phyloP scores from a whole-genome alignment of 805 yeast genomes.

The Ogataea kodamae region DNA sequence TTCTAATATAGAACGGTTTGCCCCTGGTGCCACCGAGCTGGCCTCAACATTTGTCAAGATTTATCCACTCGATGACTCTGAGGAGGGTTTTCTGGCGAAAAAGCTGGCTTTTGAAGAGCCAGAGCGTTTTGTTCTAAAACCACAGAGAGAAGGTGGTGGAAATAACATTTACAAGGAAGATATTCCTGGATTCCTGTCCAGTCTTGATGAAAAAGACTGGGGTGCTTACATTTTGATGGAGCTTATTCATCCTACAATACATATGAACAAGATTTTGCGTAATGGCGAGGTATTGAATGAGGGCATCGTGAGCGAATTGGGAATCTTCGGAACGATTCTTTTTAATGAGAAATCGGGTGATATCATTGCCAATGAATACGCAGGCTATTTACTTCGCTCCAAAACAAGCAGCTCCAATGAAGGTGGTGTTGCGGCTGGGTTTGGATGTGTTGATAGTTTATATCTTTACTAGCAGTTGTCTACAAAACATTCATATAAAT shows the following conservation, averaged over 20 bases:
- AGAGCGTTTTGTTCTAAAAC: slow-evolving; percentile 78
- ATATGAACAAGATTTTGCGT: slow-evolving; percentile 67
- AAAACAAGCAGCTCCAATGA: slow-evolving; percentile 86
- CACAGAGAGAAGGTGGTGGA: slow-evolving; percentile 99
- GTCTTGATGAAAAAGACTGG: slow-evolving; percentile 70
- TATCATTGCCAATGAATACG: slow-evolving; percentile 57
- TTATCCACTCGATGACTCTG: slow-evolving; percentile 76
- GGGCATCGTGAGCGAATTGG: slow-evolving; percentile 84
- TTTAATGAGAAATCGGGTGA: slow-evolving; percentile 64
- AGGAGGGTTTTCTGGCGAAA: slow-evolving; percentile 59
- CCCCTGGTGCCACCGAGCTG: slow-evolving; percentile 33
- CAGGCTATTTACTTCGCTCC: slow-evolving; percentile 87
- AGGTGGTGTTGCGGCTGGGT: slow-evolving; percentile 99
- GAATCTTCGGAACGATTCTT: slow-evolving; percentile 79
- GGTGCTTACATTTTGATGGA: slow-evolving; percentile 92
- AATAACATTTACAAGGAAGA: slow-evolving; percentile 86
- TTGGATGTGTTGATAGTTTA: slow-evolving; percentile 91
- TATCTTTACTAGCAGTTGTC: slow-evolving; percentile 48
- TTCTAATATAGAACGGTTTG: slow-evolving; percentile 44
- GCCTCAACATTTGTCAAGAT: slow-evolving; percentile 76
- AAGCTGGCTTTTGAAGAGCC: slow-evolving; percentile 66
- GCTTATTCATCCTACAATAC: slow-evolving; percentile 72
- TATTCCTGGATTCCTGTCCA: slow-evolving; percentile 68
- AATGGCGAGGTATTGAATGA: slow-evolving; percentile 61
- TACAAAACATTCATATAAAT: too few species aligned